These are phyloP conservation scores for Diaporthe destruens DNA, from an alignment of 2,329 filamentous ascomycete species.

Conservation along the genomic window DNA sequence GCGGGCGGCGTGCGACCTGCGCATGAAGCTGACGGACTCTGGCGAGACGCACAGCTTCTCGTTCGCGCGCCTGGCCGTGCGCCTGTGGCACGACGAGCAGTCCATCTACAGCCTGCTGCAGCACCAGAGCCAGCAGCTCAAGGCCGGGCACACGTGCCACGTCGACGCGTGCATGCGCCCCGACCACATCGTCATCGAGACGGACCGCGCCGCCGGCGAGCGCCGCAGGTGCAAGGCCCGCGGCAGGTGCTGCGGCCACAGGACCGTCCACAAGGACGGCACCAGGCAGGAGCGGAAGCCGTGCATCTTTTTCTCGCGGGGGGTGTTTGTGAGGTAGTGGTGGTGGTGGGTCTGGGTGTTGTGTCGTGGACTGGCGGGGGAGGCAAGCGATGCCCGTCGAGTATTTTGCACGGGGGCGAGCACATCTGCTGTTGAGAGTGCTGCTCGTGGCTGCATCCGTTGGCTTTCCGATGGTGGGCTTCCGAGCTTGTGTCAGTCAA, in stretches of 20 bases:
- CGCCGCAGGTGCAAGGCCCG: conserved; percentile 15
- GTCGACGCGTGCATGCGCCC: conserved; percentile 25
- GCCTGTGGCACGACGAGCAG: conserved; percentile 34
- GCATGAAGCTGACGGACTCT: conserved; percentile 22
- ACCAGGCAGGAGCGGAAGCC: conserved; percentile 27
- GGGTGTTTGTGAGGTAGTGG: not conserved
- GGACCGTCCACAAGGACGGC: conserved; percentile 23
- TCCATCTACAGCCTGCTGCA: conserved; percentile 29
- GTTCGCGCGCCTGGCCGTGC: conserved; percentile 16
- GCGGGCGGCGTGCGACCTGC: conserved; percentile 1
- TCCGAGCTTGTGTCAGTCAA: too few relatives aligned
- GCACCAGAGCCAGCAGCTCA: conserved; percentile 15
- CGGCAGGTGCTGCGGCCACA: conserved; percentile 12
- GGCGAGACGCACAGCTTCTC: conserved; percentile 21
- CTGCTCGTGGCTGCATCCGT: not conserved
- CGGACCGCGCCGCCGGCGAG: conserved; percentile 7
- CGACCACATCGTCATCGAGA: conserved; percentile 28
- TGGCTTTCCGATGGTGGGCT: not conserved
- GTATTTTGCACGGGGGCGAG: too few relatives aligned
- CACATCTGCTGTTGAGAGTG: too few relatives aligned
- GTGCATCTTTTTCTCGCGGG: conserved; percentile 13
- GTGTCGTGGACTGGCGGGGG: not conserved
- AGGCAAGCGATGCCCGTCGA: not conserved
- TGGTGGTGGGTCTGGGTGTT: not conserved
- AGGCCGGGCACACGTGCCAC: conserved; percentile 21